phyloP scores from a whole-genome alignment of 768 basidiomycete genomes.

The Calocybe cyanea region DNA sequence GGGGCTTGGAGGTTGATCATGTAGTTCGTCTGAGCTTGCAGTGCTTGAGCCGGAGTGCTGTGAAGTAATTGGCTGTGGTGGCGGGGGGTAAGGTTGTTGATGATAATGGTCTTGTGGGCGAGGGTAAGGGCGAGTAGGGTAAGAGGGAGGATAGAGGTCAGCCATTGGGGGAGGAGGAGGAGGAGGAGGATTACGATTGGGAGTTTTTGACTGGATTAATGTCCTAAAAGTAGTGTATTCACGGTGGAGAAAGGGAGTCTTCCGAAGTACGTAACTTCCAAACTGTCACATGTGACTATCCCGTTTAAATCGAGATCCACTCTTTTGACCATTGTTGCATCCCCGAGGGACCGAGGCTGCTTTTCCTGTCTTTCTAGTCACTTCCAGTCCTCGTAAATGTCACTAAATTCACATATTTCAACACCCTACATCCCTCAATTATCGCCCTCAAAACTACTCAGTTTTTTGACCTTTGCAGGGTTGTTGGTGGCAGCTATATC shows the following conservation, averaged over 20 bases:
- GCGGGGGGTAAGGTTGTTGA: conserved; percentile 30
- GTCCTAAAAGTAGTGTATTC: conserved; percentile 25
- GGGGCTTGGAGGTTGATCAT: conserved; percentile 46
- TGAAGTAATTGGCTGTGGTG: conserved; percentile 32
- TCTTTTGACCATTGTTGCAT: conserved; percentile 2
- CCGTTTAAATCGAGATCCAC: conserved; percentile 19
- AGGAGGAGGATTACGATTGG: conserved; percentile 21
- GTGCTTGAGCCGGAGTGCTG: conserved; percentile 38
- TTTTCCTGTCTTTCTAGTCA: neutral
- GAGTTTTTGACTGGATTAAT: conserved; percentile 11
- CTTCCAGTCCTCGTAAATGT: neutral
- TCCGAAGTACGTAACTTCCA: conserved; percentile 40
- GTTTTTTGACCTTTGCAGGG: conserved; percentile 10
- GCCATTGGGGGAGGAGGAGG: conserved; percentile 40
- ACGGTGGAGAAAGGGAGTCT: conserved; percentile 44
- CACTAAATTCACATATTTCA: neutral
- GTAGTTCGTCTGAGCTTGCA: conserved; percentile 41
- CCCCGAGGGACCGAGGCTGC: conserved; percentile 40
- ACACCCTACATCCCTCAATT: neutral
- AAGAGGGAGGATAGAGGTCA: conserved; percentile 51
- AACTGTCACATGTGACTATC: conserved; percentile 18
- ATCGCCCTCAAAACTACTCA: too few species aligned
- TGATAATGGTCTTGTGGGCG: conserved; percentile 30
- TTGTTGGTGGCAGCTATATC: conserved; percentile 19
- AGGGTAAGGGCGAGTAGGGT: conserved; percentile 28